phyloP scores from a whole-genome alignment of 345 rosid genomes.

The Eucalyptus tenuipes region DNA sequence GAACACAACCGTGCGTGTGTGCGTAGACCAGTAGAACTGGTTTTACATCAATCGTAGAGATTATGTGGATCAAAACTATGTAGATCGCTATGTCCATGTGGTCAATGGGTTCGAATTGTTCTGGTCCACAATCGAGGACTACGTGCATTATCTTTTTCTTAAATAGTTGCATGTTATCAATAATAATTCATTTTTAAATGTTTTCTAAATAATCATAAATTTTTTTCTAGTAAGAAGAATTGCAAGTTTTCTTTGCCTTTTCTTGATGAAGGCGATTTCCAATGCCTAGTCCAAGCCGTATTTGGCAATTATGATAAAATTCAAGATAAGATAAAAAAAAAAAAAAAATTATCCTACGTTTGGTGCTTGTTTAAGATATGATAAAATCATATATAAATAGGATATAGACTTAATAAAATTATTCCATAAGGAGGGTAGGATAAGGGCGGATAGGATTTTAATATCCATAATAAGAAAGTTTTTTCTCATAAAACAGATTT shows the following conservation, averaged over 20 bases:
- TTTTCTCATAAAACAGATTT: no score
- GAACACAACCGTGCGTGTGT: neutral
- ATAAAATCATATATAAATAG: no score
- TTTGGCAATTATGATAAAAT: no score
- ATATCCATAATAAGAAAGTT: no score
- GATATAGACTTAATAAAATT: no score
- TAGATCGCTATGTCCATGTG: neutral
- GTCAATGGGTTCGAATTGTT: neutral
- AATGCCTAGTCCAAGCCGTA: neutral
- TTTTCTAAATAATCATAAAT: no score
- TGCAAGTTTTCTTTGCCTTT: neutral
- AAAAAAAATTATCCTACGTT: fast-evolving
- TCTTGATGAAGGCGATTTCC: neutral
- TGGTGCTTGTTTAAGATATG: no score
- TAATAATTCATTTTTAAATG: no score
- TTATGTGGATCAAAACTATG: neutral
- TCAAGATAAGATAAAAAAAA: no score
- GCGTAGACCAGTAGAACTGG: fast-evolving
- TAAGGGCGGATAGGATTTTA: no score
- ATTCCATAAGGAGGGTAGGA: no score
- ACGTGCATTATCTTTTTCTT: neutral
- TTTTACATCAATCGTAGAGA: neutral
- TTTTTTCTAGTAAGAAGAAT: neutral
- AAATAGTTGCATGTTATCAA: neutral
- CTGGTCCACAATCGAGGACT: neutral